Evolutionary conservation across 805 yeast genomes (phyloP), one percentile per base, ranked within the genome.

Genomic region (Nadsonia fulvescens): DNA sequence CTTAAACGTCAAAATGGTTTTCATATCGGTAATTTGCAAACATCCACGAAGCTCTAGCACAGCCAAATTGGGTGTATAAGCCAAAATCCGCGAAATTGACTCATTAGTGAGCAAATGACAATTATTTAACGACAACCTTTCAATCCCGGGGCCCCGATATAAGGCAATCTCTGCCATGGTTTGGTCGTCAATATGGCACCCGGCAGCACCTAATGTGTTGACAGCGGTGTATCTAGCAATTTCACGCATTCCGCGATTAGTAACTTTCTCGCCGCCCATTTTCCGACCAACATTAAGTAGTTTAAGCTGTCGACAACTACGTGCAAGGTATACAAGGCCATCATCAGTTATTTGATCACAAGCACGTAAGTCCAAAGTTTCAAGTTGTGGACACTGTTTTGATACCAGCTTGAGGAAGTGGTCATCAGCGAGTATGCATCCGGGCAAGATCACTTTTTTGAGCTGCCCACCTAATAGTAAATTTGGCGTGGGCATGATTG

Each of bases 161-260:
- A 62, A 46, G 0, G 82, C 81, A 17, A 83, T 49, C 39, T 75
- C 83, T 92, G 93, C 79, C 9, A 83, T 53, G 4, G 77, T 59
- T 22, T 67, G 58, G 51, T 83, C 93, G 5, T 77, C 66, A 11
- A 83, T 62, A 22, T 64, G 57, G 46, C 93, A 79, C 5, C 96
- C 96, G 0, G 95, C 93, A 12, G 81, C 53, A 0, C 95, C 95
- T 22, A 83, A 53, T 0, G 94, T 81, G 23, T 59, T 56, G 23
- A 73, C 56, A 12, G 51, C 44, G 29, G 81, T 71, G 37, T 64
- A 63, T 18, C 56, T 54, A 6, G 70, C 63, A 14, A 82, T 49
- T 8, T 62, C 60, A 8, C 63, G 52, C 14, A 82, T 46, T 5
- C 89, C 67, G 18, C 63, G 55, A 53, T 78, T 86, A 1, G 92